Evolutionary conservation across 805 yeast species (phyloP).

Genomic region (Candida loeiensis): DNA sequence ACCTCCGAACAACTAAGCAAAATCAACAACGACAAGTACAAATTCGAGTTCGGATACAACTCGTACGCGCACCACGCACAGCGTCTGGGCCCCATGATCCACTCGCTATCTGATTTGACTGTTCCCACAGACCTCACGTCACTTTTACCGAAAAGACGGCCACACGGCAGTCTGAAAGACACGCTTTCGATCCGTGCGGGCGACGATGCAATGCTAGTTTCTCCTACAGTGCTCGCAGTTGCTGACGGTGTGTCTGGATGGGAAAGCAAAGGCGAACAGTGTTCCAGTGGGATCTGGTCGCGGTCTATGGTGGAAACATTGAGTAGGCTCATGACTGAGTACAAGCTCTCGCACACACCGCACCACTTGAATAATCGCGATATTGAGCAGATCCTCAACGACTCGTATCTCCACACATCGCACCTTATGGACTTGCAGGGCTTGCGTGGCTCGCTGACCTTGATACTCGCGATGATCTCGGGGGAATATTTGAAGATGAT

Average conservation of each 20-base stretch:
- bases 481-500: constrained; percentile 45
- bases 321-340: constrained; percentile 43
- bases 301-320: constrained; percentile 50
- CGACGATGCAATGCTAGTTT: constrained; percentile 55
- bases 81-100: constrained; percentile 36
- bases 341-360: constrained; percentile 37
- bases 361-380: constrained; percentile 40
- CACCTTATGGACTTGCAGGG: constrained; percentile 48
- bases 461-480: constrained; percentile 45
- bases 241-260: constrained; percentile 60
- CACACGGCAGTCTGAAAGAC: constrained; percentile 51
- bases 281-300: constrained; percentile 51
- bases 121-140: constrained; percentile 45
- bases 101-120: constrained; percentile 48
- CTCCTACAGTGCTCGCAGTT: constrained; percentile 49
- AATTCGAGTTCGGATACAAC: constrained; percentile 43
- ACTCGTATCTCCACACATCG: constrained; percentile 45
- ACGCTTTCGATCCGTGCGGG: constrained; percentile 52
- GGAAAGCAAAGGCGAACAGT: constrained; percentile 41
- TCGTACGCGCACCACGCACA: constrained; percentile 48
- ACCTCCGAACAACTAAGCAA: constrained; percentile 37
- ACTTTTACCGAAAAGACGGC: constrained; percentile 47
- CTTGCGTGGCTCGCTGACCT: constrained; percentile 48
- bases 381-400: constrained; percentile 42
- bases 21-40: constrained; percentile 37